These are phyloP conservation scores for Lolium rigidum DNA, from an alignment of 176 grass and related monocot species.

Conservation along the genomic window DNA sequence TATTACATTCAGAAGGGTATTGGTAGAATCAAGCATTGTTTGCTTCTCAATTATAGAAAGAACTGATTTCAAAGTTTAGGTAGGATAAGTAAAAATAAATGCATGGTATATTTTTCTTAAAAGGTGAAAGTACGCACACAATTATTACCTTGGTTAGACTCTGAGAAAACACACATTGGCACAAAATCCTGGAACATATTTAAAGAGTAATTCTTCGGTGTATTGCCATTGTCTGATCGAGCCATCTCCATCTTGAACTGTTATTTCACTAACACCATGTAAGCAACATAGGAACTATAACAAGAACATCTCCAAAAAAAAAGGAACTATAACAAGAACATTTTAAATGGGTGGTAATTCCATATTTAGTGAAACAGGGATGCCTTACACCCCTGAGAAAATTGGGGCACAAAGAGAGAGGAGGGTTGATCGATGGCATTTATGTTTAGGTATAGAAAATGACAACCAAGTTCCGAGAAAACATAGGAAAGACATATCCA, in stretches of 20 bases:
- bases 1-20: conserved; percentile 1
- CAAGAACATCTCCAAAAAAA: too few relatives aligned
- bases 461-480: not conserved
- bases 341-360: too few relatives aligned
- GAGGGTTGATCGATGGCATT: too few relatives aligned
- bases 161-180: conserved; percentile 80
- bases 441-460: not conserved
- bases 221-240: conserved; percentile 59
- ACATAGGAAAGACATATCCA: conserved; percentile 9
- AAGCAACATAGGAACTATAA: conserved; percentile 26
- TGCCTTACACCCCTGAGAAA: not conserved
- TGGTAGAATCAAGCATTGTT: not conserved
- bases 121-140: not conserved
- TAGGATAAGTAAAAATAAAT: conserved; percentile 4
- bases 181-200: conserved; percentile 91
- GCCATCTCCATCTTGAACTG: conserved; percentile 97
- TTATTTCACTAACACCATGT: conserved; percentile 33
- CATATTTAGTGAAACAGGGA: too few relatives aligned
- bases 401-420: not conserved
- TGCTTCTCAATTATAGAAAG: not conserved
- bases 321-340: not conserved
- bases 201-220: conserved; percentile 78
- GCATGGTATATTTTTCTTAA: conserved; percentile 34
- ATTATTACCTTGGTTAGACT: conserved; percentile 80
- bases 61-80: not conserved